Percentiles rank a stretch among this genome's conserved stretches.
phyloP scores from a whole-genome alignment of 2,329 filamentous ascomycete genomes.

The Pseudogymnoascus sp. region DNA sequence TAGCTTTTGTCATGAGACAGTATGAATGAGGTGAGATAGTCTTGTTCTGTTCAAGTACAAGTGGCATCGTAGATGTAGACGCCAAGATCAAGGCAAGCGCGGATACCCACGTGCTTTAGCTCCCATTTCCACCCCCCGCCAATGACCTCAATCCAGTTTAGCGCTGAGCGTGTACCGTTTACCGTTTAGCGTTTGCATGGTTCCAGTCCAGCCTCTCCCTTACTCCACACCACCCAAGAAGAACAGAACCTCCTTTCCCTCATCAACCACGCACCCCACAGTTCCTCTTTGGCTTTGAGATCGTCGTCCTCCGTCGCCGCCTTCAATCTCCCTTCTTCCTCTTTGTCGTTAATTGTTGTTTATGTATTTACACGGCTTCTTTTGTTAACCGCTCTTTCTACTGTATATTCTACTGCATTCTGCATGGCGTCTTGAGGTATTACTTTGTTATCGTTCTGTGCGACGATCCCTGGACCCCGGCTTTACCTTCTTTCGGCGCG shows the following conservation, averaged over 20 bases:
- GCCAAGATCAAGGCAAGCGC: constrained; percentile 3
- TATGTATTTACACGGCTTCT: background rate
- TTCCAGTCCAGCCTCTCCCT: constrained; percentile 2
- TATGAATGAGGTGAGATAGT: background rate
- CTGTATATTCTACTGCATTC: constrained; percentile 6
- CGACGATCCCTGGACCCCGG: constrained; percentile 2
- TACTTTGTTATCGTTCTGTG: constrained; percentile 5
- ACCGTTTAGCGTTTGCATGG: constrained; percentile 2
- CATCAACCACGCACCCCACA: constrained; percentile 1
- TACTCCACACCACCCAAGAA: constrained; percentile 1
- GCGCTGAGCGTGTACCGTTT: background rate
- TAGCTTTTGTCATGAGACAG: background rate
- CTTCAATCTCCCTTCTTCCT: constrained; percentile 6
- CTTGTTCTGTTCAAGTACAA: background rate
- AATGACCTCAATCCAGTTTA: background rate
- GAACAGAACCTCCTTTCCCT: constrained; percentile 7
- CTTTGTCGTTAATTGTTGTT: constrained; percentile 1
- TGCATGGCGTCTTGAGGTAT: constrained; percentile 4
- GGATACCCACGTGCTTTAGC: constrained; percentile 5
- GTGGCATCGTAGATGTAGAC: background rate
- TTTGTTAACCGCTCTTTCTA: constrained; percentile 1
- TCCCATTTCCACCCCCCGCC: background rate
- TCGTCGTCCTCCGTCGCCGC: background rate
- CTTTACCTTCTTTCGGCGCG: background rate
- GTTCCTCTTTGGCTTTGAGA: constrained; percentile 1